Evolutionary conservation across 1,284 basidiomycete genomes (phyloP).

Genomic region (Schizopora paradoxa): DNA sequence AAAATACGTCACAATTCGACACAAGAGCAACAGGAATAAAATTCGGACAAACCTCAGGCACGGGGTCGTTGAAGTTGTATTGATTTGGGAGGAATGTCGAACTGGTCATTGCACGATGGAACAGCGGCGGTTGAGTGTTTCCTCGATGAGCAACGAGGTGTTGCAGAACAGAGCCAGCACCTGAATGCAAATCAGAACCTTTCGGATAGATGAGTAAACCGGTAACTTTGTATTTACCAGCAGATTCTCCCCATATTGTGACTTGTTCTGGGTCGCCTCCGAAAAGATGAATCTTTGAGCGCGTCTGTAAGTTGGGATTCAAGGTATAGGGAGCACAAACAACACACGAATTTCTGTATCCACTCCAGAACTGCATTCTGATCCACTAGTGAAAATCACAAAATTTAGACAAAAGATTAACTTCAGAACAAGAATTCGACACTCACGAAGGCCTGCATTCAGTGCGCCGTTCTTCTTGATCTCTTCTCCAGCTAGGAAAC

Average conservation of each 20-base stretch:
- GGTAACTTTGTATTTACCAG: slow-evolving; percentile 20
- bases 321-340: background rate
- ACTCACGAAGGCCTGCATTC: slow-evolving; percentile 30
- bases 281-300: slow-evolving; percentile 24
- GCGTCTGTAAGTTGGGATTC: background rate
- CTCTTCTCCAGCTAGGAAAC: slow-evolving; percentile 27
- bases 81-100: slow-evolving; percentile 17
- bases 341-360: slow-evolving; percentile 7
- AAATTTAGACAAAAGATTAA: background rate
- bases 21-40: too few species aligned
- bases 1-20: background rate
- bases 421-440: background rate
- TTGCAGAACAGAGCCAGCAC: slow-evolving; percentile 16
- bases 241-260: slow-evolving; percentile 29
- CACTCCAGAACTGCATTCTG: slow-evolving; percentile 3
- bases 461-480: slow-evolving; percentile 25
- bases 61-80: slow-evolving; percentile 13
- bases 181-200: slow-evolving; percentile 6
- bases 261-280: slow-evolving; percentile 28
- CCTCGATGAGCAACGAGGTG: slow-evolving; percentile 19
- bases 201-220: background rate
- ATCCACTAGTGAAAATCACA: background rate
- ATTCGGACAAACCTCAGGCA: slow-evolving; percentile 8
- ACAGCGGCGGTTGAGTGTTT: slow-evolving; percentile 12
- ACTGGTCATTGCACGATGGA: slow-evolving; percentile 12